These are phyloP conservation scores for Peziza echinospora DNA, from an alignment of 495 filamentous ascomycete genomes.

Conservation along the genomic window DNA sequence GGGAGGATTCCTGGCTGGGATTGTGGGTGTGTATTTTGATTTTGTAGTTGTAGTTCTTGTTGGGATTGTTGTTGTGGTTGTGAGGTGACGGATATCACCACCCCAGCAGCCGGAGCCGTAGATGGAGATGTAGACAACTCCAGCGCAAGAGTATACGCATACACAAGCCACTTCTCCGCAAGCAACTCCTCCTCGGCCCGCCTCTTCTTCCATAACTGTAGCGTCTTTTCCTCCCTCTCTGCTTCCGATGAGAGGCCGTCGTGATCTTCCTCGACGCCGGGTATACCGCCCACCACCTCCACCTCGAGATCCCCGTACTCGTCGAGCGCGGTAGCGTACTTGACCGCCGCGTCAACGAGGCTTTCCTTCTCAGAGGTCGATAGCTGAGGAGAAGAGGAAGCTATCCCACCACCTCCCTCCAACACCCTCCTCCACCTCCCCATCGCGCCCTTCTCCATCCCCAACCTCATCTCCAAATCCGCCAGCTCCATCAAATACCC, in stretches of 20 bases:
- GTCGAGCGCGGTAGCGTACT: constrained; percentile 3
- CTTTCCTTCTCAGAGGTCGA: neutral
- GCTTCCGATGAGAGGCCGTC: neutral
- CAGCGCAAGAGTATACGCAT: neutral
- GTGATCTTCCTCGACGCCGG: neutral
- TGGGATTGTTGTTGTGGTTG: too few relatives aligned
- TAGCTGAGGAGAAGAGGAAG: neutral
- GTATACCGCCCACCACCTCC: constrained; percentile 4
- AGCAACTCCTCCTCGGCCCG: neutral
- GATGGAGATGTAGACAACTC: constrained; percentile 25
- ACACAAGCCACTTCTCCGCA: neutral
- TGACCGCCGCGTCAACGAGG: neutral
- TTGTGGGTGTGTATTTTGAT: too few relatives aligned
- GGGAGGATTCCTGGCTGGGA: neutral
- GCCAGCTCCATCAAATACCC: constrained; percentile 3
- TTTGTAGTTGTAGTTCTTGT: too few relatives aligned
- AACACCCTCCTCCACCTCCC: neutral
- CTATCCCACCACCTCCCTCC: constrained; percentile 1
- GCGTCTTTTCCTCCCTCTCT: neutral
- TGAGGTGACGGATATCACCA: too few relatives aligned
- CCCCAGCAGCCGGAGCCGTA: neutral
- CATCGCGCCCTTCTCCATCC: neutral
- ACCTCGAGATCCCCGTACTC: constrained; percentile 2
- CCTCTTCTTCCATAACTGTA: neutral
- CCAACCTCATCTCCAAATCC: constrained; percentile 2